These are phyloP conservation scores for Platismatia glauca DNA, from an alignment of 495 filamentous ascomycete genomes.

Conservation along the genomic window DNA sequence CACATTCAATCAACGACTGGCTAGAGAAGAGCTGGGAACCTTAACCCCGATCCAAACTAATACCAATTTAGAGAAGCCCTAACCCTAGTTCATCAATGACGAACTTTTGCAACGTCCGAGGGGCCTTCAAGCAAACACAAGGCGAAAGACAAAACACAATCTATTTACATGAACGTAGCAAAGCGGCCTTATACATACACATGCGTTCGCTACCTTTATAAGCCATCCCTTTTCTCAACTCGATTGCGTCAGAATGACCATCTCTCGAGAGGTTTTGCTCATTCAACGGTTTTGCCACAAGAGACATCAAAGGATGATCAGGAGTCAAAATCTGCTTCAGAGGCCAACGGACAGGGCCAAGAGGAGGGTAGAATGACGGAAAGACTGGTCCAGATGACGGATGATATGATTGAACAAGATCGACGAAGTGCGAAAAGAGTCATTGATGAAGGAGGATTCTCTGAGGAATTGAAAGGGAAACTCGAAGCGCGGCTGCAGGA, in stretches of 20 bases:
- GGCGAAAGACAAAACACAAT: neutral
- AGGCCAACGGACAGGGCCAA: constrained; percentile 14
- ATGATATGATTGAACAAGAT: constrained; percentile 64
- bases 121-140: neutral
- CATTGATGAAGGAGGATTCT: constrained; percentile 79
- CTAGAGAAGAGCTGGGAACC: constrained; percentile 3
- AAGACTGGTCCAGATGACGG: constrained; percentile 68
- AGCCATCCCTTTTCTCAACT: neutral
- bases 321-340: neutral
- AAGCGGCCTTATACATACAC: neutral
- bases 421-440: constrained; percentile 62
- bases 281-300: constrained; percentile 13
- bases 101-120: neutral
- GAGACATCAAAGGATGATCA: constrained; percentile 2
- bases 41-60: constrained; percentile 1
- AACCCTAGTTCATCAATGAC: neutral
- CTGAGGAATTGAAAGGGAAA: constrained; percentile 67
- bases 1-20: constrained; percentile 4
- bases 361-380: constrained; percentile 59
- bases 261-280: neutral
- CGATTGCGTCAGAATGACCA: neutral
- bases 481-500: constrained; percentile 66
- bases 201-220: constrained; percentile 2
- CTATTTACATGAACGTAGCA: constrained; percentile 13
- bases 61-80: neutral